Evolutionary conservation across 1,139 yeast species (phyloP).

Genomic region (Sugiyamaella xylanicola): DNA sequence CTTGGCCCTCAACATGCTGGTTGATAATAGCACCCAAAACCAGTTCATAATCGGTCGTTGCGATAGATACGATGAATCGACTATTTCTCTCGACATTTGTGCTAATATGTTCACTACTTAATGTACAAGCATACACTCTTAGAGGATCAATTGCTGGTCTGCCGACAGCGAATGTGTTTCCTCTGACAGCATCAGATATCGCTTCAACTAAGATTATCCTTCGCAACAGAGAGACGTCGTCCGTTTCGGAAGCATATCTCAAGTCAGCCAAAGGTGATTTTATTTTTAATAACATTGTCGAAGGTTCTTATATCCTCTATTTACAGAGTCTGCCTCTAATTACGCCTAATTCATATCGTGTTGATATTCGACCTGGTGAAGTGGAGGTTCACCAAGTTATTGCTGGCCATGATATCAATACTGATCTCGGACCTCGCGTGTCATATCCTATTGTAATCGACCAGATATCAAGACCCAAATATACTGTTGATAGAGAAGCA

Average conservation of each 20-base stretch:
- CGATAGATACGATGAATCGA: background rate
- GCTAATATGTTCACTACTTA: background rate
- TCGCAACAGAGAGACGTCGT: slow-evolving; percentile 16
- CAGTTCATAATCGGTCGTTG: too few relatives aligned
- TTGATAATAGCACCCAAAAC: too few relatives aligned
- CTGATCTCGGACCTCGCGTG: slow-evolving; percentile 38
- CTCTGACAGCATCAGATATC: slow-evolving; percentile 17
- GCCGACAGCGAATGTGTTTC: slow-evolving; percentile 1
- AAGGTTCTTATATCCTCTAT: slow-evolving; percentile 35
- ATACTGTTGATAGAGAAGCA: slow-evolving; percentile 37
- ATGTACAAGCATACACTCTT: slow-evolving; percentile 16
- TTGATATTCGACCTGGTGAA: slow-evolving; percentile 35
- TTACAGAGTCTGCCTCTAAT: slow-evolving; percentile 29
- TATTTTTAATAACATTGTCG: slow-evolving; percentile 34
- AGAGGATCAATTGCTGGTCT: slow-evolving; percentile 17
- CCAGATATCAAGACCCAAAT: slow-evolving; percentile 28
- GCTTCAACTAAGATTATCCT: slow-evolving; percentile 20
- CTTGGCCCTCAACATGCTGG: too few relatives aligned
- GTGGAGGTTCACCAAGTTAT: slow-evolving; percentile 36
- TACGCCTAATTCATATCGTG: slow-evolving; percentile 29
- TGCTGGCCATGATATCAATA: slow-evolving; percentile 36
- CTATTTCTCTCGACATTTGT: background rate
- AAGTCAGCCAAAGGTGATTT: slow-evolving; percentile 30
- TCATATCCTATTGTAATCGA: slow-evolving; percentile 36
- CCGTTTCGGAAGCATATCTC: slow-evolving; percentile 11